Evolutionary conservation across 371 early-diverging fungal species (phyloP).

Genomic region (Dinochytrium kinnereticum): DNA sequence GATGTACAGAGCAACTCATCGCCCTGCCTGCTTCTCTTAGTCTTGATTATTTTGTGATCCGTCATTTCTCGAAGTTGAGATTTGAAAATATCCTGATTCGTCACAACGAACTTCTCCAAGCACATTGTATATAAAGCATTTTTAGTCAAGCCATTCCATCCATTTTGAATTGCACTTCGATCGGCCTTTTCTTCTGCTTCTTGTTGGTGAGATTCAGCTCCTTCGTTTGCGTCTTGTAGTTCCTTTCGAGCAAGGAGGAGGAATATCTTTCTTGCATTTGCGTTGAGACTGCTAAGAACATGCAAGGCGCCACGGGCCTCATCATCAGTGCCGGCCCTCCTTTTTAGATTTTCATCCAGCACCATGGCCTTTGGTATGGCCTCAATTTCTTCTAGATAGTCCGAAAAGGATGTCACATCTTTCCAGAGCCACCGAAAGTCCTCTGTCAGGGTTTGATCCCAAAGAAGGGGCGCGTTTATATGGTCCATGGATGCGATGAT

Average conservation of each 20-base stretch:
- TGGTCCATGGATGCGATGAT: conserved; percentile 90
- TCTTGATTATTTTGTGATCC: conserved; percentile 86
- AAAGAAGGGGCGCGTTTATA: conserved; percentile 83
- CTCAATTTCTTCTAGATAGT: conserved; percentile 80
- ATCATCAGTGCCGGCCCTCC: neutral
- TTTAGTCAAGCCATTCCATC: conserved; percentile 45
- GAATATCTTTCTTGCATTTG: conserved; percentile 84
- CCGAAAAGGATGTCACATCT: conserved; percentile 85
- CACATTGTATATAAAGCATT: conserved; percentile 71
- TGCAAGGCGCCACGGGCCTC: conserved; percentile 67
- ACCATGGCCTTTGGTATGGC: conserved; percentile 71
- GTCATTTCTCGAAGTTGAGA: conserved; percentile 88
- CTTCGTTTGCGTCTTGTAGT: neutral
- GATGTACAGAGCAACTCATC: conserved; percentile 85
- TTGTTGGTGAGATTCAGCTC: neutral
- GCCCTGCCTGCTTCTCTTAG: conserved; percentile 67
- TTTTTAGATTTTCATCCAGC: conserved; percentile 17
- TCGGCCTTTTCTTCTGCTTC: neutral
- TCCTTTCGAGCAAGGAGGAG: conserved; percentile 50
- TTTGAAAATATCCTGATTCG: conserved; percentile 79
- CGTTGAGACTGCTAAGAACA: conserved; percentile 82
- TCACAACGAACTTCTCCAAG: conserved; percentile 81
- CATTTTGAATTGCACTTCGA: conserved; percentile 6
- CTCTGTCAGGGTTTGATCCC: conserved; percentile 75
- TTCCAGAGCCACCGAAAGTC: conserved; percentile 88